These are phyloP conservation scores for Pisolithus orientalis DNA, from an alignment of 768 basidiomycete genomes.

Conservation along the genomic window DNA sequence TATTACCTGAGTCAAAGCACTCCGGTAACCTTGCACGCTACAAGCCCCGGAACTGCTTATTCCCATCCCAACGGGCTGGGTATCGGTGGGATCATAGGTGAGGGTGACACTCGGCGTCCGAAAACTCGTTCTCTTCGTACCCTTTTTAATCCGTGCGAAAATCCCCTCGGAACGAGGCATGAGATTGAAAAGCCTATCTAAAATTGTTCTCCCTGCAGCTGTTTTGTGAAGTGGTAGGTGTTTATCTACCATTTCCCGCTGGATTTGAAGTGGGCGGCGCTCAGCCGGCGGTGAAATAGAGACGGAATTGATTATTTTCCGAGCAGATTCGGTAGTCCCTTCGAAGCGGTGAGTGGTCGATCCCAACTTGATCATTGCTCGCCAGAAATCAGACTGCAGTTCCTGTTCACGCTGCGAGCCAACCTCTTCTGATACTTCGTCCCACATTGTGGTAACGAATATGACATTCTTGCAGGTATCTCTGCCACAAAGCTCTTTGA, in stretches of 20 bases:
- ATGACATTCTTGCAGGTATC: constrained; percentile 23
- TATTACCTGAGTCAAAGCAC: not conserved
- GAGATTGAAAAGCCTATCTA: not conserved
- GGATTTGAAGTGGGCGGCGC: not conserved
- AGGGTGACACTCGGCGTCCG: not conserved
- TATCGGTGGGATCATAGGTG: not conserved
- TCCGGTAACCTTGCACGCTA: not conserved
- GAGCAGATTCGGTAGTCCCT: constrained; percentile 17
- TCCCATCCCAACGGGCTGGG: not conserved
- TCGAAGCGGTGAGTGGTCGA: constrained; percentile 20
- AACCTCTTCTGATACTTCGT: constrained; percentile 9
- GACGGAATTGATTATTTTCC: constrained; percentile 20
- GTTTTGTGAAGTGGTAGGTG: not conserved
- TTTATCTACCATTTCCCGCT: not conserved
- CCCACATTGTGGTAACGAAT: constrained; percentile 33
- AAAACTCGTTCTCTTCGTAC: not conserved
- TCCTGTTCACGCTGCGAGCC: constrained; percentile 23
- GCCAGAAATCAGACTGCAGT: constrained; percentile 25
- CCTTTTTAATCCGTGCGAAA: not conserved
- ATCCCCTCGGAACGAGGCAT: not conserved
- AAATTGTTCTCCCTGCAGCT: not conserved
- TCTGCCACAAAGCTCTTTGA: constrained; percentile 17
- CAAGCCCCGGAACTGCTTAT: not conserved
- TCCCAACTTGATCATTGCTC: constrained; percentile 20
- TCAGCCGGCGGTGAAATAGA: not conserved